These are phyloP conservation scores for Epichloe sibirici DNA, from an alignment of 2,329 filamentous ascomycete species.

Conservation along the genomic window DNA sequence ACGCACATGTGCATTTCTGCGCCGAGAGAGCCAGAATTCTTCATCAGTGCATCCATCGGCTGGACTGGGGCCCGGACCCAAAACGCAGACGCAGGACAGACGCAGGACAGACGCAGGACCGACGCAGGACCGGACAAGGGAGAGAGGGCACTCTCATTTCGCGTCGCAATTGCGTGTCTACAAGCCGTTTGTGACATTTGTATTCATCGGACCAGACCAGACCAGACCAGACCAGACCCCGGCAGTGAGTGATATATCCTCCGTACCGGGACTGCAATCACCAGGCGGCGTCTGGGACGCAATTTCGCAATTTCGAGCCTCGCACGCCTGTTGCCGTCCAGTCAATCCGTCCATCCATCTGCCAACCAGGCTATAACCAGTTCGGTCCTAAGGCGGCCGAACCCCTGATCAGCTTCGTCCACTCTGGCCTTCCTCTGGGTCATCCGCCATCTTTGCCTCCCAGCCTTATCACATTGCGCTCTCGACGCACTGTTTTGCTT, in stretches of 20 bases:
- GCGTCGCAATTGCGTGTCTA: background rate
- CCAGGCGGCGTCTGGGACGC: background rate
- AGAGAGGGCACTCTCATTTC: background rate
- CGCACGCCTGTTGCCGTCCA: background rate
- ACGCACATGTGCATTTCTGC: background rate
- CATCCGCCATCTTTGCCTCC: background rate
- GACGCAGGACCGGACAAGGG: background rate
- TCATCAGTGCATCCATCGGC: background rate
- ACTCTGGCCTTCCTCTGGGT: slow-evolving; percentile 5
- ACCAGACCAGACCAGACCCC: background rate
- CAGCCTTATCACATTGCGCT: slow-evolving; percentile 4
- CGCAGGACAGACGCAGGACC: background rate
- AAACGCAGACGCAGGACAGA: too few species aligned
- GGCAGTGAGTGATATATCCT: too few species aligned
- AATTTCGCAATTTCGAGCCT: slow-evolving; percentile 1
- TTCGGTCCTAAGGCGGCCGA: slow-evolving; percentile 1
- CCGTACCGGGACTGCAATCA: background rate
- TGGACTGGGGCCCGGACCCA: background rate
- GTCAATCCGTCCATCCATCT: background rate
- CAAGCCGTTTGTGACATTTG: background rate
- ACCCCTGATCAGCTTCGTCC: slow-evolving; percentile 4
- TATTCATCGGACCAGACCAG: too few species aligned
- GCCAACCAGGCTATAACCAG: slow-evolving; percentile 2
- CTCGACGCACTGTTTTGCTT: slow-evolving; percentile 4
- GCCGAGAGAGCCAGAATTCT: background rate